Evolutionary conservation across 2,329 filamentous ascomycete species (phyloP).

Genomic region (Colletotrichum sp.): DNA sequence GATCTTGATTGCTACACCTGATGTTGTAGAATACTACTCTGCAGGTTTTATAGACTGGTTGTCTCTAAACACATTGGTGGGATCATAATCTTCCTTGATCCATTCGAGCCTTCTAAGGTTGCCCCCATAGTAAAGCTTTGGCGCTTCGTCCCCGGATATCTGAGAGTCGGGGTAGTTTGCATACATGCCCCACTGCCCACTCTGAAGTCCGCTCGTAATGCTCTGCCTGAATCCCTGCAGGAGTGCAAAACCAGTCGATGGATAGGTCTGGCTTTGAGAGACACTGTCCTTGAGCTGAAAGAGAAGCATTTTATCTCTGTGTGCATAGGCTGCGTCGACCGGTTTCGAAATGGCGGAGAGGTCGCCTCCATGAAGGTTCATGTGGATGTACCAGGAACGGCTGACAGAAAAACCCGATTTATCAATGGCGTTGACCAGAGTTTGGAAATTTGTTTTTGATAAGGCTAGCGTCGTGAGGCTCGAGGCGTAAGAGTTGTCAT

Average conservation of each 20-base stretch:
- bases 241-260: constrained; percentile 29
- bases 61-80: constrained; percentile 44
- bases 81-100: constrained; percentile 45
- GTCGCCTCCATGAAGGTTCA: constrained; percentile 36
- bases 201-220: constrained; percentile 36
- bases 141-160: constrained; percentile 47
- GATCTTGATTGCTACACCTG: not conserved
- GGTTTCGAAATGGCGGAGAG: constrained; percentile 37
- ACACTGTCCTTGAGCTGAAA: constrained; percentile 53
- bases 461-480: constrained; percentile 32
- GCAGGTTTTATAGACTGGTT: constrained; percentile 32
- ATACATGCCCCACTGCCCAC: constrained; percentile 51
- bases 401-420: constrained; percentile 18
- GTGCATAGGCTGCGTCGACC: constrained; percentile 38
- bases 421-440: constrained; percentile 24
- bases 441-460: constrained; percentile 22
- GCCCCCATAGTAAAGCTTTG: constrained; percentile 51
- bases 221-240: constrained; percentile 44
- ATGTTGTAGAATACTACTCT: not conserved
- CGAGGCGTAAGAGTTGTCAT: constrained; percentile 32
- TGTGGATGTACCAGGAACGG: constrained; percentile 37
- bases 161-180: constrained; percentile 59
- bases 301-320: constrained; percentile 51
- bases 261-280: constrained; percentile 30
- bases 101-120: constrained; percentile 38